A percentile compares a stretch with the other conserved stretches of the same genome.
Evolutionary conservation across 1,139 yeast genomes (phyloP).

Genomic region (Pichia sp.): DNA sequence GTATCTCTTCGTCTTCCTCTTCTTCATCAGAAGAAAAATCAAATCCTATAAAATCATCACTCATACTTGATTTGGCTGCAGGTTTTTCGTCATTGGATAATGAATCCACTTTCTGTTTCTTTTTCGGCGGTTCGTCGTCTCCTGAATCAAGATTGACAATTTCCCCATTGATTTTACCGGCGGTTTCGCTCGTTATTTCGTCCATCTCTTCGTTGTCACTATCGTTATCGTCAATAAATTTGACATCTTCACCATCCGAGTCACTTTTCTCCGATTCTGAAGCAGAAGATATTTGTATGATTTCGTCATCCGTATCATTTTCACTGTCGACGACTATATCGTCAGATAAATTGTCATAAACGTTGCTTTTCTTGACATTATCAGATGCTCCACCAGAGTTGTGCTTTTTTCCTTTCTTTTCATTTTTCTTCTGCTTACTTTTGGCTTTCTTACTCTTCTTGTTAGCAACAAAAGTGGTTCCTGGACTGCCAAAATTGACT

Average conservation of each 20-base stretch:
- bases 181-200: not conserved
- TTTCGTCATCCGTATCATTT: conserved; percentile 1
- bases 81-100: not conserved
- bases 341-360: conserved; percentile 1
- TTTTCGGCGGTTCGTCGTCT: conserved; percentile 3
- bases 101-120: conserved; percentile 9
- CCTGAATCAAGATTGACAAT: not conserved
- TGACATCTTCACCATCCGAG: not conserved
- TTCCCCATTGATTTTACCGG: not conserved
- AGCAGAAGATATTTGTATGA: not conserved
- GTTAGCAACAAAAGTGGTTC: not conserved
- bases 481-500: not conserved
- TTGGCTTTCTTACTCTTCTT: conserved; percentile 11
- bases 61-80: conserved; percentile 24
- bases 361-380: not conserved
- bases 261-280: not conserved
- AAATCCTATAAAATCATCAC: conserved; percentile 54
- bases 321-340: conserved; percentile 1
- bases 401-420: not conserved
- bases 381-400: not conserved
- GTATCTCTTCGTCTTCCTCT: conserved; percentile 20
- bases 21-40: conserved; percentile 38
- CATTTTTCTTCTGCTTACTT: conserved; percentile 5
- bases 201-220: not conserved
- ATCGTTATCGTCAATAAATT: not conserved